These are phyloP conservation scores for Penicillium mononematosum DNA, from an alignment of 495 filamentous ascomycete genomes.

Conservation along the genomic window DNA sequence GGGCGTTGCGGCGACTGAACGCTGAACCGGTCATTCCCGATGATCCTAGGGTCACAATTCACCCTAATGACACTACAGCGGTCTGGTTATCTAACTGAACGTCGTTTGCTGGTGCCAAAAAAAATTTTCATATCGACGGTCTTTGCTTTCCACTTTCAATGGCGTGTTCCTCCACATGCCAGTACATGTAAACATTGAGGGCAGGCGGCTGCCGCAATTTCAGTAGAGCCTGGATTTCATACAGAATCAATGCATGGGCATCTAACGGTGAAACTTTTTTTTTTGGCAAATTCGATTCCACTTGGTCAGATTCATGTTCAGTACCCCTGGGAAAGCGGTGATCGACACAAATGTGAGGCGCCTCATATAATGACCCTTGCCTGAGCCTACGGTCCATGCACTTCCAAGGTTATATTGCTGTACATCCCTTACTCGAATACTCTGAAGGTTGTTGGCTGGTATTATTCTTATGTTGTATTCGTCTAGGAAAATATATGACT, in stretches of 20 bases:
- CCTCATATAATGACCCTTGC: conserved; percentile 20
- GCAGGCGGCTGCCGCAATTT: neutral
- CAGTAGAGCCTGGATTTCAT: neutral
- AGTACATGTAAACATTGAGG: neutral
- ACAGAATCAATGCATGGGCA: neutral
- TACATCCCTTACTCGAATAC: conserved; percentile 19
- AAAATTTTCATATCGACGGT: neutral
- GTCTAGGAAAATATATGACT: neutral
- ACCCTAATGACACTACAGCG: neutral
- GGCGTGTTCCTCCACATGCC: neutral
- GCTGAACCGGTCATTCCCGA: neutral
- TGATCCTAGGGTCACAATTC: neutral
- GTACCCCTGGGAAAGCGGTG: conserved; percentile 3
- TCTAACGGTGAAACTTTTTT: neutral
- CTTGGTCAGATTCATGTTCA: neutral
- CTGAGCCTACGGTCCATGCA: conserved; percentile 12
- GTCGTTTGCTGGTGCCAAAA: neutral
- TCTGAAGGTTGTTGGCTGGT: neutral
- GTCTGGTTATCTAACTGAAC: neutral
- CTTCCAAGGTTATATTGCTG: neutral
- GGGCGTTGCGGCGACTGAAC: neutral
- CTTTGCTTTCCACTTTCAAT: neutral
- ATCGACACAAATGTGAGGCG: conserved; percentile 3
- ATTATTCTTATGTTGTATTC: neutral
- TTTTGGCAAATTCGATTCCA: neutral